phyloP scores from a whole-genome alignment of 176 grass and related monocot species.

The Rhynchospora tenuis region DNA sequence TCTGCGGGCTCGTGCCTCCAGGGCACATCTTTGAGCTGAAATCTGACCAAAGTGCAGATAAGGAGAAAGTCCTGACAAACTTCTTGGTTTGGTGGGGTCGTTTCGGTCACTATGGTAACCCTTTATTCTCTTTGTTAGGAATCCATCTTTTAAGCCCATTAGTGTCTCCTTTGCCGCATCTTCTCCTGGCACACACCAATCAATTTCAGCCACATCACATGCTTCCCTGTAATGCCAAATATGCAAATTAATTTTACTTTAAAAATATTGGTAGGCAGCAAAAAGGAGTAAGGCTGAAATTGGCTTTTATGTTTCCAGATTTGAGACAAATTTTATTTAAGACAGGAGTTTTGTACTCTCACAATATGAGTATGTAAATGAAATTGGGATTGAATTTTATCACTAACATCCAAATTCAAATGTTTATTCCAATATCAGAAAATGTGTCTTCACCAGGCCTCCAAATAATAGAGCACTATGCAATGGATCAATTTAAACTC shows the following conservation, averaged over 20 bases:
- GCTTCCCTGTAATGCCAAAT: constrained; percentile 44
- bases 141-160: constrained; percentile 60
- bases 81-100: constrained; percentile 64
- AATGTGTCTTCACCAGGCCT: neutral
- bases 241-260: neutral
- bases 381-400: neutral
- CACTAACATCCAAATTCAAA: neutral
- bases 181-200: constrained; percentile 78
- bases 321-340: neutral
- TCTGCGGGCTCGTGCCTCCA: constrained; percentile 47
- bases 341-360: neutral
- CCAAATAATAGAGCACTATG: neutral
- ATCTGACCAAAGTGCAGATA: constrained; percentile 97
- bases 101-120: constrained; percentile 57
- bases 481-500: neutral
- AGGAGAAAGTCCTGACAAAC: constrained; percentile 63
- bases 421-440: neutral
- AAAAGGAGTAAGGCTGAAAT: neutral
- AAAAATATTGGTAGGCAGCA: neutral
- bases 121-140: constrained; percentile 77
- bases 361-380: neutral
- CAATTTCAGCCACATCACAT: constrained; percentile 67
- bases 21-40: constrained; percentile 76
- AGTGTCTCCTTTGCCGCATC: constrained; percentile 52
- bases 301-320: neutral